Conservation (phyloP, 345 rosid genomes). For the Eucalyptus sideroxylon region DNA sequence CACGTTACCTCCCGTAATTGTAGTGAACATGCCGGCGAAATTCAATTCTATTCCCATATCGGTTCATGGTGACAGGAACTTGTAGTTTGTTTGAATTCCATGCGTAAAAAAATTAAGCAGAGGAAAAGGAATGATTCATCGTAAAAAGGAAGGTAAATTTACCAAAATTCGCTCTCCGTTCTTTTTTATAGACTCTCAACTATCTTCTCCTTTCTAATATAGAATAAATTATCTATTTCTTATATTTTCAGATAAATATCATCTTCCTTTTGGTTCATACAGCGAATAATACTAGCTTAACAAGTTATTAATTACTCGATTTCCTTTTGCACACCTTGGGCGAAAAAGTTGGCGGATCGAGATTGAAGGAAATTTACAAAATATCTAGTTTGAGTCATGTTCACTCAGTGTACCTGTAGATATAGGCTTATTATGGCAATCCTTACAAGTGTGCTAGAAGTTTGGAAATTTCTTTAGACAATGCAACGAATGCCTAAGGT, state of each 20-base stretch:
- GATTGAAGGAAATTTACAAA: not conserved
- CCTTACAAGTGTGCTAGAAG: not conserved
- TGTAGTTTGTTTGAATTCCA: not conserved
- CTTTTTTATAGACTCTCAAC: not conserved
- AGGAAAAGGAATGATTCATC: not conserved
- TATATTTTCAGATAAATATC: not conserved
- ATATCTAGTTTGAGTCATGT: not conserved
- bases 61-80: not conserved
- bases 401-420: not conserved
- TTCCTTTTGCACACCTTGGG: not conserved
- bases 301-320: not conserved
- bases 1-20: not conserved
- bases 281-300: not conserved
- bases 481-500: not conserved
- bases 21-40: not conserved
- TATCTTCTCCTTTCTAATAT: not conserved
- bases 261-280: not conserved
- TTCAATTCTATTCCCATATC: not conserved
- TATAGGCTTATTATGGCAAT: not conserved
- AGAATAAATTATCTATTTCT: not conserved
- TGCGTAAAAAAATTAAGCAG: not conserved
- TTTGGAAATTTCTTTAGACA: not conserved
- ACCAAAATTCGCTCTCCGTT: not conserved
- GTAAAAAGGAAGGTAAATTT: not conserved
- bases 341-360: not conserved